Evolutionary conservation across 345 rosid genomes (phyloP), one percentile per base, ranked within the genome.

Genomic region (Arabidopsis thaliana): DNA sequence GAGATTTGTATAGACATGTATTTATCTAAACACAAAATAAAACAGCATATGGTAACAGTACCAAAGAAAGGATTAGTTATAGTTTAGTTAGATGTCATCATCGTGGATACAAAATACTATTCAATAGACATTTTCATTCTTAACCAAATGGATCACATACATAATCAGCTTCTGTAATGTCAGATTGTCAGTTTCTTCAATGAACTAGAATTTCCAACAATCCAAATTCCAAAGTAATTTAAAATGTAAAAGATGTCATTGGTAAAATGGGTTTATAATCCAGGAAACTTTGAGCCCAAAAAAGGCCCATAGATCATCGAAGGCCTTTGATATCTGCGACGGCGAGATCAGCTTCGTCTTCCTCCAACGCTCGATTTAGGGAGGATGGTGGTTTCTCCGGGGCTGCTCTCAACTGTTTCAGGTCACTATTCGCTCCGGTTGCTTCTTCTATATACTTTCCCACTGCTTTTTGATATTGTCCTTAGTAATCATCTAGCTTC

Each of bases 381-480:
- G 64, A 50, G 40, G 72, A 71, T 77, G 80, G 44, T 57, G 68
- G 34, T 78, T 34, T 77, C 76, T 64, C 67, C 28, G 57, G 46
- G 10, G 36, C 69, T 67, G 23, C 59, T 56, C 67, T 12, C 67
- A 58, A 65, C 41, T 50, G 57, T 22, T 40, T 71, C 81, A 78
- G 81, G 57, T 71, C 8, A 48, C 40, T 56, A 24, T 8, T 53
- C 28, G 6, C 0, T 67, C 44, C 58, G 11, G 1, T 28, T 7
- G 55, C 8, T 55, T 44, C 8, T 55, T 44, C 30, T 51, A 30
- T 55, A 4, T 33, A 2, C 37, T 45, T 7, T 14, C 6, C 28
- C 30, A 28, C 60, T 53, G 4, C 34, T 44, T 61, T 61, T 20
- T 63, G 24, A 25, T n/a, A 7, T n/a, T 48, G 0, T 22, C 22